Evolutionary conservation across 805 yeast genomes (phyloP).

Genomic region (Monosporozyma solicola): DNA sequence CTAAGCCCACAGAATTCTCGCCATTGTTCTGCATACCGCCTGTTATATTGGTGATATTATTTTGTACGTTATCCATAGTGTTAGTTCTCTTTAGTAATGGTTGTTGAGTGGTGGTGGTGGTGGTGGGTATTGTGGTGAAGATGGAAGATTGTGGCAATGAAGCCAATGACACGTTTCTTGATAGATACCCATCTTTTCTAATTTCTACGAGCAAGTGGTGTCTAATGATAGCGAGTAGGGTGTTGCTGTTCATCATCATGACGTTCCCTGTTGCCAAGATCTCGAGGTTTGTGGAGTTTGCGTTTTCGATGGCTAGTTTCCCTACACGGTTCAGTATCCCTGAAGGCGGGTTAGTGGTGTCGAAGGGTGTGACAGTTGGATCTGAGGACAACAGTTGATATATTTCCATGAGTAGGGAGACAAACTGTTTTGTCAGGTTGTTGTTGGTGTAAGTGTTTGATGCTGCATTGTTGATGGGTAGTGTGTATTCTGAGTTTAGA

Average conservation of each 20-base stretch:
- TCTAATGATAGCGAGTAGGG: conserved; percentile 33
- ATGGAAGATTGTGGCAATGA: conserved; percentile 15
- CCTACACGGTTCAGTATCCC: conserved; percentile 56
- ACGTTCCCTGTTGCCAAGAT: conserved; percentile 7
- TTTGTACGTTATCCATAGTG: neutral
- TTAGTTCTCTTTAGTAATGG: neutral
- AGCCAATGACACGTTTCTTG: conserved; percentile 22
- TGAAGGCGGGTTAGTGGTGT: conserved; percentile 54
- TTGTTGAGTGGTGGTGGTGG: neutral
- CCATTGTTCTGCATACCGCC: neutral
- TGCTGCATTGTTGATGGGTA: neutral
- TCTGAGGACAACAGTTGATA: conserved; percentile 43
- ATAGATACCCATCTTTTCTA: conserved; percentile 20
- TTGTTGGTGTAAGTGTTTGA: neutral
- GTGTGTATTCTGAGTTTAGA: neutral
- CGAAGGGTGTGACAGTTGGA: conserved; percentile 63
- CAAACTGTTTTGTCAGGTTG: conserved; percentile 32
- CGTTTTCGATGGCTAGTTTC: conserved; percentile 40
- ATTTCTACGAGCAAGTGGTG: conserved; percentile 30
- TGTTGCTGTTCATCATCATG: conserved; percentile 20
- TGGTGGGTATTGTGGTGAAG: neutral
- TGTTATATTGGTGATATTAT: neutral
- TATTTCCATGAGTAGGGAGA: conserved; percentile 36
- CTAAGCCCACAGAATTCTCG: neutral
- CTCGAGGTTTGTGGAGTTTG: conserved; percentile 27